Evolutionary conservation across 129 eudicot genomes (phyloP), one percentile per base, ranked within the genome.

Genomic region (Calendula officinalis): DNA sequence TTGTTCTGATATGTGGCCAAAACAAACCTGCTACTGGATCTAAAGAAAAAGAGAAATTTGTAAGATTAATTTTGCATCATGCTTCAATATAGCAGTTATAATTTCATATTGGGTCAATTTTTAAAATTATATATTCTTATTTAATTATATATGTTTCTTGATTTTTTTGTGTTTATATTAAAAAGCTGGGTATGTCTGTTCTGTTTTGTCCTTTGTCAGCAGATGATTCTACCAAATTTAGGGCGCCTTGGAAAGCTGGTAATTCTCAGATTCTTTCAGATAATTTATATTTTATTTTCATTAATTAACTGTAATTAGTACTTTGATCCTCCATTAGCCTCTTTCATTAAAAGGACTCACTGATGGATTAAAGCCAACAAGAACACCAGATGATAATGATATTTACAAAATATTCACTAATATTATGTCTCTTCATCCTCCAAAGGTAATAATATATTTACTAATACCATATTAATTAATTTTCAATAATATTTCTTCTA

Each of bases 181-280:
- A 8, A 34, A 11, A 44, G 10, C 17, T 69, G 38, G 60, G 5
- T 73, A 17, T 13, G 52, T 42, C 50, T 56, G 52, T 62, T 48
- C 46, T 47, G 43, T 39, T 47, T 37, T 64, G 46, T 65, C 35
- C 80, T 60, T 41, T 77, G 73, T 62, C 34, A 33, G 64, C 97
- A 89, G 99, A 86, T 86, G 97, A 76, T 89, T 58, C 94, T 94
- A 49, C 99, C 99, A 13, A 94, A 78, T 81, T 72, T 89, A 79
- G 90, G 95, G 14, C 99, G 97, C 57, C 80, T 94, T 52, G 97
- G 95, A 16, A 94, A 94, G 68, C 62, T 94, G 99, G 97, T 94
- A 94, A 82, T 52, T 40, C 56, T 66, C 70, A 46, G 33, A 57
- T 34, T 54, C 5, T 12, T 17, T 16, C 22, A 16, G 52, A 61